These are phyloP conservation scores for Voacanga thouarsii DNA, from an alignment of 257 asterid genomes.

Conservation along the genomic window DNA sequence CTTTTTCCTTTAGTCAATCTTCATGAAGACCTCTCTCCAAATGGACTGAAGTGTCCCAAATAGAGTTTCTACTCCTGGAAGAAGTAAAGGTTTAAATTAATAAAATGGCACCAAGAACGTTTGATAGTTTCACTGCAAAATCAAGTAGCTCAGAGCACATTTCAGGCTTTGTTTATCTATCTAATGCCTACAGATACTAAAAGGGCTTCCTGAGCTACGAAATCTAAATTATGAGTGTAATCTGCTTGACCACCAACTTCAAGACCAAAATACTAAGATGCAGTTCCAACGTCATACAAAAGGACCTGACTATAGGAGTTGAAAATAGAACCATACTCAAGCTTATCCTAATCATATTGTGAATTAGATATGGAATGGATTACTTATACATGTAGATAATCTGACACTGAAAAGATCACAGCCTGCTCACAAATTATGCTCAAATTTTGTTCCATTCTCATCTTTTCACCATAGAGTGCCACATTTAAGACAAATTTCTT, in stretches of 20 bases:
- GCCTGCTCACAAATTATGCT: background rate
- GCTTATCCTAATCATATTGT: background rate
- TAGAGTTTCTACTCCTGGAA: background rate
- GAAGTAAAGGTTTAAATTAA: background rate
- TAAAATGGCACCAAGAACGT: background rate
- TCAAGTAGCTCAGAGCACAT: background rate
- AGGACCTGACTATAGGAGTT: background rate
- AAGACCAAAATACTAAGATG: background rate
- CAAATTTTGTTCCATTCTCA: background rate
- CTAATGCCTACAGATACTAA: background rate
- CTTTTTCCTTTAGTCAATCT: background rate
- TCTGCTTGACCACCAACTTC: background rate
- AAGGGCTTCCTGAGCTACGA: background rate
- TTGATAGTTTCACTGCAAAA: background rate
- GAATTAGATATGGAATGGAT: background rate
- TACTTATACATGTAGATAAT: background rate
- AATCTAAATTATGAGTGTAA: background rate
- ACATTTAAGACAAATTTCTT: background rate
- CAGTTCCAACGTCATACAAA: background rate
- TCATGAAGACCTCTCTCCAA: background rate
- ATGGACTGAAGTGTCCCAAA: background rate
- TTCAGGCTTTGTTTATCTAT: background rate
- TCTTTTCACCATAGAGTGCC: background rate
- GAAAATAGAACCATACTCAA: background rate
- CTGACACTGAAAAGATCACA: background rate